Conservation (phyloP, 208 protist genomes). For the Trypanosoma cruzi region DNA sequence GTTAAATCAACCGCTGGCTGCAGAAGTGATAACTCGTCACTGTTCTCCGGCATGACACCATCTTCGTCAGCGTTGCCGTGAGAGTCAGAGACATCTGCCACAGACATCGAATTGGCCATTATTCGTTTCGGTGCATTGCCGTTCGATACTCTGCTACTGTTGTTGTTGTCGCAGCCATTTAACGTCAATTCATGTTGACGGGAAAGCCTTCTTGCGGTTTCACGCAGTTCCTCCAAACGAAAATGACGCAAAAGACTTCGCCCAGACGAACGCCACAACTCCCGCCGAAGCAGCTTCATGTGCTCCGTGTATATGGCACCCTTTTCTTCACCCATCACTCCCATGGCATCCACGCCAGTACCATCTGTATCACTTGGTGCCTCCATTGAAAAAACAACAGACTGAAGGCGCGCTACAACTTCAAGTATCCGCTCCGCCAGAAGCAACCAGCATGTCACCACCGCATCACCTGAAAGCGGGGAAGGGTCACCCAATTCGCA, state of each 20-base stretch:
- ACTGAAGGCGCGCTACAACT: neutral
- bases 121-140: neutral
- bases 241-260: slow-evolving; percentile 10
- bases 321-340: neutral
- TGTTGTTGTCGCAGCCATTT: neutral
- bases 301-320: slow-evolving; percentile 1
- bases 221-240: slow-evolving; percentile 4
- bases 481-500: neutral
- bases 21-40: neutral
- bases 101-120: neutral
- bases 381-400: neutral
- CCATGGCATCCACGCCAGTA: neutral
- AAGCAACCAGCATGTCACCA: slow-evolving; percentile 13
- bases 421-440: neutral
- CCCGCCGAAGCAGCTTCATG: slow-evolving; percentile 20
- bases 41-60: too few relatives aligned
- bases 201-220: neutral
- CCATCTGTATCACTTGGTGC: neutral
- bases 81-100: neutral
- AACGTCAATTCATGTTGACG: neutral
- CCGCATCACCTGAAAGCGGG: neutral
- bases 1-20: neutral
- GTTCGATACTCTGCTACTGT: neutral
- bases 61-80: neutral
- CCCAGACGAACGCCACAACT: slow-evolving; percentile 12